Evolutionary conservation across 148 eudicot genomes (phyloP), one percentile per base, ranked within the genome.

Genomic region (Tetragonia tetragonoides): DNA sequence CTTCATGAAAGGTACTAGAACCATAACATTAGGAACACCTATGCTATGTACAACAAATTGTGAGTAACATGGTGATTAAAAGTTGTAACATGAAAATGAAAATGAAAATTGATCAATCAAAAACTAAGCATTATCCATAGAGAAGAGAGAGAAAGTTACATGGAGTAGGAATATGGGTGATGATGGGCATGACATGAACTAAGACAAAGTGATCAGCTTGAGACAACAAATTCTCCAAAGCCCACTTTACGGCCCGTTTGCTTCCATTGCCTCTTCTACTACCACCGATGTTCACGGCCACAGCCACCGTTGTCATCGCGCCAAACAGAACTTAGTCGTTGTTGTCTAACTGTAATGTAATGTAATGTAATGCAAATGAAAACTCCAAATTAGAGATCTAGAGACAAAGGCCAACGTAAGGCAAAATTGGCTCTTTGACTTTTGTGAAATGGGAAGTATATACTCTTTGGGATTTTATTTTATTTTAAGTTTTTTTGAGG

Each of bases 241-340:
- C 94, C 96, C 98, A 91, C 66, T 60, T 78, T 3, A 91, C 91
- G 20, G 97, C 97, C 42, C 94, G 86, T 66, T 79, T 86, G 81
- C 94, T 93, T 3, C 97, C 98, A 16, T 82, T 91, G 0, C 96
- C 98, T 2, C 85, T 76, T 2, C 70, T 72, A 14, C 77, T 68
- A 1, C 92, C 76, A 4, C 86, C 86, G 11, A 85, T 81, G 66
- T 85, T 85, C 41, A 93, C 93, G 3, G 98, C 98, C 87, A 93
- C 97, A 49, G 91, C 98, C 71, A 90, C 92, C 67, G 88, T 81
- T 68, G 78, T 78, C 81, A 75, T 71, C 75, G 78, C 74, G 7
- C 61, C 24, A 46, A 10, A 53, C 37, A 24, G 21, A 1, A 10
- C 9, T 46, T 46, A 10, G 51, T 46, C 9, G 51, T 46, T 7